Conservation (phyloP, 352 stramenopile genomes). For the Nothophytophthora sp. region DNA sequence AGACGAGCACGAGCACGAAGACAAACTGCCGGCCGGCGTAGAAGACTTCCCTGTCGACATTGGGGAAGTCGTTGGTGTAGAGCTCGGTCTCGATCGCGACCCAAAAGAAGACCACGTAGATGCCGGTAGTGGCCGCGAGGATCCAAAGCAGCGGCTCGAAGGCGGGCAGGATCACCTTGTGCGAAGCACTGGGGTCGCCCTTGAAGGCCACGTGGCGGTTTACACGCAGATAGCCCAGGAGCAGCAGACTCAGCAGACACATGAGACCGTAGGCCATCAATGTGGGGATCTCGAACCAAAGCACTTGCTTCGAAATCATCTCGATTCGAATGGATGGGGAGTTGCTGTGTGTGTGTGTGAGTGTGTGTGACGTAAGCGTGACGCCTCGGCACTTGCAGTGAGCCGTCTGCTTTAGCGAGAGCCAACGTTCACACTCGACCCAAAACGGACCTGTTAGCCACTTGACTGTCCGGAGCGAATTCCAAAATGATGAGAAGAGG, state of each 20-base stretch:
- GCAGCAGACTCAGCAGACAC: conserved; percentile 10
- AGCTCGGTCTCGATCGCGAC: conserved; percentile 7
- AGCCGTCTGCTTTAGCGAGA: too few relatives aligned
- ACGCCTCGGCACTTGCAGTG: too few relatives aligned
- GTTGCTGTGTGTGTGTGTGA: too few relatives aligned
- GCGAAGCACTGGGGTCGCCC: conserved; percentile 14
- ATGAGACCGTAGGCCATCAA: conserved; percentile 20
- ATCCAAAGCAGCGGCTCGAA: conserved; percentile 38
- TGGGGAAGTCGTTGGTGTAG: conserved; percentile 7
- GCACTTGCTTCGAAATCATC: neutral
- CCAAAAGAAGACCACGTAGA: conserved; percentile 19
- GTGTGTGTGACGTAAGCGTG: too few relatives aligned
- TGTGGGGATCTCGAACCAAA: conserved; percentile 6
- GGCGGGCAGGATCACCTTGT: conserved; percentile 31
- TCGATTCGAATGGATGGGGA: too few relatives aligned
- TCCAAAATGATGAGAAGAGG: too few relatives aligned
- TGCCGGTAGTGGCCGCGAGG: conserved; percentile 4
- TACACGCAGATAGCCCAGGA: conserved; percentile 21
- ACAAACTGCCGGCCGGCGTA: conserved; percentile 34
- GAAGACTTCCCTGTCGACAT: conserved; percentile 13
- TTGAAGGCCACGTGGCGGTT: conserved; percentile 15
- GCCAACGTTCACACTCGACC: too few relatives aligned
- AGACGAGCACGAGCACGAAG: conserved; percentile 32
- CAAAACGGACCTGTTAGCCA: too few relatives aligned
- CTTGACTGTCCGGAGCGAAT: too few relatives aligned